Percentiles rank a stretch among this genome's conserved stretches.
Conservation (phyloP, 208 protist species). For the Acanthamoeba healyi region DNA sequence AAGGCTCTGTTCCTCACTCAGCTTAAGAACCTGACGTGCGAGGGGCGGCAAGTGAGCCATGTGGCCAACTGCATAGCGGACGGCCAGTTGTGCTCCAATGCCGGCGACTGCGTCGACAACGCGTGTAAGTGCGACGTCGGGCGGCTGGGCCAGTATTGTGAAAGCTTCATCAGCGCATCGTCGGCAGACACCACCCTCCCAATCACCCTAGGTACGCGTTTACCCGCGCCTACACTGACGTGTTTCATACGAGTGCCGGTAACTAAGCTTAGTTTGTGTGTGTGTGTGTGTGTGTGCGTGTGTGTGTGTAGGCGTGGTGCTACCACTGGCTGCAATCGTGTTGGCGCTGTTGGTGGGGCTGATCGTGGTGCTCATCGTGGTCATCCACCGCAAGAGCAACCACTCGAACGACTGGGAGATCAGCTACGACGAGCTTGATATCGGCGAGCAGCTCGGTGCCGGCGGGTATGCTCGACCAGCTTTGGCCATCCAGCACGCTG, state of each 20-base stretch:
- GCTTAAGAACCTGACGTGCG: not conserved
- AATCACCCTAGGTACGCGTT: too few relatives aligned
- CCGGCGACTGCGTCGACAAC: not conserved
- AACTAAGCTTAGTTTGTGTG: too few relatives aligned
- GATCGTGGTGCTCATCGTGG: not conserved
- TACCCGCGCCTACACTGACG: too few relatives aligned
- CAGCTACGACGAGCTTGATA: slow-evolving; percentile 4
- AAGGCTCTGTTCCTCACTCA: not conserved
- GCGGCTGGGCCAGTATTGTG: not conserved
- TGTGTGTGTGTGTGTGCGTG: too few relatives aligned
- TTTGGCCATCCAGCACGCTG: too few relatives aligned
- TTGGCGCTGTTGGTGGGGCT: not conserved
- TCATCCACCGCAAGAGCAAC: not conserved
- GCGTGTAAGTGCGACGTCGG: not conserved
- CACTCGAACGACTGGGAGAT: slow-evolving; percentile 38
- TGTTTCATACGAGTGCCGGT: too few relatives aligned
- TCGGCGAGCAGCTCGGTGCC: slow-evolving; percentile 32
- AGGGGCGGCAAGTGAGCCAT: not conserved
- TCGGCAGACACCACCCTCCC: not conserved
- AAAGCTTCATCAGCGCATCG: not conserved
- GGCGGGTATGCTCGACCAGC: not conserved
- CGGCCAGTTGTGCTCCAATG: slow-evolving; percentile 9
- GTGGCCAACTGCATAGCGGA: not conserved
- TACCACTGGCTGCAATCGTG: not conserved
- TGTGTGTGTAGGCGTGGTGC: too few relatives aligned